Percentiles rank a stretch among this genome's conserved stretches.
Conservation (phyloP, 192 early-diverging fungal genomes). For the Phycomyces nitens region DNA sequence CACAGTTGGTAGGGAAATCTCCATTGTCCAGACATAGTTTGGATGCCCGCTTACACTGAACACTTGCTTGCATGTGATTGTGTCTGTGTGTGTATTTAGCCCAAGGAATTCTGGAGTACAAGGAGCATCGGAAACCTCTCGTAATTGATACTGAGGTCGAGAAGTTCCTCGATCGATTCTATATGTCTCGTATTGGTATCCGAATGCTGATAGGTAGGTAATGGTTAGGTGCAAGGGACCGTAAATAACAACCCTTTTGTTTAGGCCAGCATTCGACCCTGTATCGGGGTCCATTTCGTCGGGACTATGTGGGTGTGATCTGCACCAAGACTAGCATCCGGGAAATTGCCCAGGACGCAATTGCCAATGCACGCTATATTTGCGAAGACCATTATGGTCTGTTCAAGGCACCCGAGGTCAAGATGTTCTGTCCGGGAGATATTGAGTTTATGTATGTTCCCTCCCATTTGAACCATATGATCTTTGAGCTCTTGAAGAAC, state of each 20-base stretch:
- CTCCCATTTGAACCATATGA: conserved; percentile 92
- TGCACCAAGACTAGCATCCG: conserved; percentile 83
- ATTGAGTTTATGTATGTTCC: conserved; percentile 96
- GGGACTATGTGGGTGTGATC: conserved; percentile 91
- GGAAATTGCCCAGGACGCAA: conserved; percentile 83
- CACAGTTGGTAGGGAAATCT: conserved; percentile 58
- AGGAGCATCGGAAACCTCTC: conserved; percentile 50
- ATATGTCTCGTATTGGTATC: conserved; percentile 97
- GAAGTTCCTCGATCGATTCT: conserved; percentile 91
- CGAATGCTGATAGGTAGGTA: conserved; percentile 89
- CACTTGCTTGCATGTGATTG: neutral
- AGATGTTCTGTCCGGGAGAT: conserved; percentile 67
- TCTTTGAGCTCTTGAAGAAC: conserved; percentile 98
- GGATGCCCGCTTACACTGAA: neutral
- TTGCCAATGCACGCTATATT: conserved; percentile 84
- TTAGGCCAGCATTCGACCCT: conserved; percentile 73
- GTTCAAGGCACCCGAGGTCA: conserved; percentile 77
- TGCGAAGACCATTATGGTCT: conserved; percentile 89
- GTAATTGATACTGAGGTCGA: conserved; percentile 74
- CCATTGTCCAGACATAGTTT: neutral
- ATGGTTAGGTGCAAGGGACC: neutral
- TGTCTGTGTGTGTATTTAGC: conserved; percentile 45
- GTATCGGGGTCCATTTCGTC: conserved; percentile 56
- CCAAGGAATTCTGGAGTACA: conserved; percentile 91
- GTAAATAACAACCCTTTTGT: neutral